A percentile compares a stretch with the other conserved stretches of the same genome.
These are phyloP conservation scores for Dipteronia sinensis DNA, from an alignment of 345 rosid species.

Conservation along the genomic window DNA sequence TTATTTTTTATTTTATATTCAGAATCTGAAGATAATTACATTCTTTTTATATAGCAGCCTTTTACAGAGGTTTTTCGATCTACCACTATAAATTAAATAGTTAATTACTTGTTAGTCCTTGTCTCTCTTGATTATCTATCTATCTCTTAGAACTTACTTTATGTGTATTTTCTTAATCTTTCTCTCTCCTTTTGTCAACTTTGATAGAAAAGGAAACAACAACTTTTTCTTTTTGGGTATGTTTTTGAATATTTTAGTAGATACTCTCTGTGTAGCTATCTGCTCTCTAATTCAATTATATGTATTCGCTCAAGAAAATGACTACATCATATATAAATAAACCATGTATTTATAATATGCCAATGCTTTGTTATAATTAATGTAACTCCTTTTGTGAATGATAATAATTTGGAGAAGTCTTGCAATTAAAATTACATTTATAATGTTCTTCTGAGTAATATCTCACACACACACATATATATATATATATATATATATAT, in stretches of 20 bases:
- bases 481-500: too few species aligned
- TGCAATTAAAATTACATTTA: too few species aligned
- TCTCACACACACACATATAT: too few species aligned
- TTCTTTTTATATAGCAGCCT: slow-evolving; percentile 29
- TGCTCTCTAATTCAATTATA: slow-evolving; percentile 1
- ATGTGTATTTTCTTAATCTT: neutral
- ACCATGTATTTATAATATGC: too few species aligned
- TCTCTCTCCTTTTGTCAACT: neutral
- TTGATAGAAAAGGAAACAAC: slow-evolving; percentile 26
- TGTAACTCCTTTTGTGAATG: too few species aligned
- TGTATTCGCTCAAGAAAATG: neutral
- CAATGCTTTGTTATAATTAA: too few species aligned
- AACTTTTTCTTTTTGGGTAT: slow-evolving; percentile 15
- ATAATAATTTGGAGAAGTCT: too few species aligned
- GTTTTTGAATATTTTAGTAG: neutral
- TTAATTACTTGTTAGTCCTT: slow-evolving; percentile 12
- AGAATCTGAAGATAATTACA: slow-evolving; percentile 31
- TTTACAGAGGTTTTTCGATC: slow-evolving; percentile 26
- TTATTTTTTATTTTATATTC: neutral
- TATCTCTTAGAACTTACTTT: slow-evolving; percentile 13
- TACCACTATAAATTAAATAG: slow-evolving; percentile 17
- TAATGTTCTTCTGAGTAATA: too few species aligned
- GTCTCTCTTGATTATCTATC: neutral
- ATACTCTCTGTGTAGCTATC: neutral
- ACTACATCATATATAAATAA: too few species aligned